Evolutionary conservation across 176 grass and related monocot genomes (phyloP).

Genomic region (Zoysia japonica): DNA sequence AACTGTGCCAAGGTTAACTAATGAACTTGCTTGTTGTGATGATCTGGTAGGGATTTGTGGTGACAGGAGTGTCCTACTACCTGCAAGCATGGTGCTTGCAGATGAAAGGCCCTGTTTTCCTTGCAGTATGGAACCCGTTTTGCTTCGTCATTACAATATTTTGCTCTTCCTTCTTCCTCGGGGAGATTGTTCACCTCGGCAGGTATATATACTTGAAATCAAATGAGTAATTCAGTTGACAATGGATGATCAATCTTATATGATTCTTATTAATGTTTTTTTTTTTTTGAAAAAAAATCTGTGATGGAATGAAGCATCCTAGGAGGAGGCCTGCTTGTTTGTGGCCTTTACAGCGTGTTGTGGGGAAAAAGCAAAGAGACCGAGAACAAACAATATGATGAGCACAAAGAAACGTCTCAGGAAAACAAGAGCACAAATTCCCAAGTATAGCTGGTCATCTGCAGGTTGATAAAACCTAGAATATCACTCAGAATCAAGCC

Average conservation of each 20-base stretch:
- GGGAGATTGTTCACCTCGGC: background rate
- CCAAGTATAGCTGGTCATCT: no score
- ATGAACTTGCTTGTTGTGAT: no score
- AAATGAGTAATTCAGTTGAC: no score
- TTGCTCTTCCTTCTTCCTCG: background rate
- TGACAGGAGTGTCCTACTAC: background rate
- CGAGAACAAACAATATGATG: no score
- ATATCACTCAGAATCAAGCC: no score
- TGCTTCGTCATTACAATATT: background rate
- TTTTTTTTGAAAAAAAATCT: background rate
- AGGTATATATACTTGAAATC: background rate
- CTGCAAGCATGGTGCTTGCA: background rate
- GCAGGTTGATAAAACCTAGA: no score
- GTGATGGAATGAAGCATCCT: slow-evolving; percentile 46
- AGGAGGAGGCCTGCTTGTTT: slow-evolving; percentile 44
- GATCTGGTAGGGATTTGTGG: background rate
- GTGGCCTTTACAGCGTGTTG: slow-evolving; percentile 60
- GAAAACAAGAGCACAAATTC: no score
- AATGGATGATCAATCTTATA: no score
- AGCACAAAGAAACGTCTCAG: no score
- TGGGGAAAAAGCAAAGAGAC: slow-evolving; percentile 36
- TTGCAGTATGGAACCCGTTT: background rate
- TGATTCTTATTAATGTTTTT: no score
- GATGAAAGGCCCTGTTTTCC: background rate
- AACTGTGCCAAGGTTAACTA: no score